Evolutionary conservation across 768 basidiomycete genomes (phyloP), one percentile per base, ranked within the genome.

Genomic region (Amanita fuliginea): DNA sequence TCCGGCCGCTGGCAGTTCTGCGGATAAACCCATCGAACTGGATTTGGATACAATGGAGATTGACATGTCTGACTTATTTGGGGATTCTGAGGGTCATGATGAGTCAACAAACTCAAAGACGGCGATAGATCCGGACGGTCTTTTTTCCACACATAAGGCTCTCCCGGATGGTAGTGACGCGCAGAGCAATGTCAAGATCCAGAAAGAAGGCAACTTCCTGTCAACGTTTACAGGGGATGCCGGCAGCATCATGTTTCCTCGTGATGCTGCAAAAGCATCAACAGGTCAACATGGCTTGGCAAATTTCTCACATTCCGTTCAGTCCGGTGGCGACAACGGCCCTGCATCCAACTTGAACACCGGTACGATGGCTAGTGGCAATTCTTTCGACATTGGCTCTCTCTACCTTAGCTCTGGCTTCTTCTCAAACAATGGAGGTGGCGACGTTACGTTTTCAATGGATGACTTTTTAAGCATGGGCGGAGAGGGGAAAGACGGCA

Each of bases 11-110:
- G 83, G 86, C 11, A 80, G 67, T 58, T 83, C 81, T 5, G 83
- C 78, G 0, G 86, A 90, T 60, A 84, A 85, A 60, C 86, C 87
- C 16, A 88, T 89, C 50, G 86, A 87, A 58, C 72, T 89, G 21
- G 85, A 89, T 60, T 57, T 89, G 48, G 85, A 87, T 41, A 55
- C 57, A 45, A 79, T 82, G 62, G 81, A 86, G 54, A 76, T 83
- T 46, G 78, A 80, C 58, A 81, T 81, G 70, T 67, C 66, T 4
- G 73, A 75, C 56, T 63, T 83, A 11, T 85, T 83, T 55, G 77
- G 80, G 6, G 75, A 77, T 44, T 57, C 61, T 18, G 55, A 63
- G 13, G 73, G 70, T 34, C 53, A 68, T 5, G 54, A 58, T 13
- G 54, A 52, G 30, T 57, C 72, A 7, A 60, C 62, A 37, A 64